A percentile compares a stretch with the other conserved stretches of the same genome.
phyloP scores from a whole-genome alignment of 345 rosid genomes.

The Abelmoschus esculentus region DNA sequence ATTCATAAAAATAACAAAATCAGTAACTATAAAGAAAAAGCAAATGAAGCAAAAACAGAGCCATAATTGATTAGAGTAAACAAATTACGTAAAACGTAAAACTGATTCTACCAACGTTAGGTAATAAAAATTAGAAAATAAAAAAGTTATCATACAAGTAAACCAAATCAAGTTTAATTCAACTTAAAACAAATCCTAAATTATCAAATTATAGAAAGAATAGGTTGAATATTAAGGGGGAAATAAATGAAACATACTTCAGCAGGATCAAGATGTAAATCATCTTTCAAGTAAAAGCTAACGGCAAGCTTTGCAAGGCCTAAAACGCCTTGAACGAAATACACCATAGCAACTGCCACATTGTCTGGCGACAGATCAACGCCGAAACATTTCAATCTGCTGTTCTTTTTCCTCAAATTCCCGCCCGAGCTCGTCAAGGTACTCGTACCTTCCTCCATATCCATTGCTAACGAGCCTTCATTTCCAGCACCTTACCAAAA shows the following conservation, averaged over 20 bases:
- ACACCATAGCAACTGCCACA: slow-evolving; percentile 93
- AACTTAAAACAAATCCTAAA: neutral
- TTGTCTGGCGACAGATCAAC: slow-evolving; percentile 91
- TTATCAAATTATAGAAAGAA: slow-evolving; percentile 1
- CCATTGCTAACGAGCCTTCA: slow-evolving; percentile 38
- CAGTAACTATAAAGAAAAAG: neutral
- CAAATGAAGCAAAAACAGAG: no score
- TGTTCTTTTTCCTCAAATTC: slow-evolving; percentile 25
- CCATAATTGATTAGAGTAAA: neutral
- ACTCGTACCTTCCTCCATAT: slow-evolving; percentile 32
- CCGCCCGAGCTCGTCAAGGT: slow-evolving; percentile 19
- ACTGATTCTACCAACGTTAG: neutral
- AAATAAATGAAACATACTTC: slow-evolving; percentile 46
- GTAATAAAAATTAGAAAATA: neutral
- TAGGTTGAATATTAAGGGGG: neutral
- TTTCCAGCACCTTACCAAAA: slow-evolving; percentile 36
- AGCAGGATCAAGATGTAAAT: slow-evolving; percentile 95
- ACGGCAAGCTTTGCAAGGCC: slow-evolving; percentile 93
- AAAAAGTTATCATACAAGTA: neutral
- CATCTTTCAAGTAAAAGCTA: slow-evolving; percentile 88
- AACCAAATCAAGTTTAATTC: neutral
- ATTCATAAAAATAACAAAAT: neutral
- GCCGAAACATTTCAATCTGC: slow-evolving; percentile 31
- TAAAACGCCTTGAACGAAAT: slow-evolving; percentile 98
- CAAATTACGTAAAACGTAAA: neutral